These are phyloP conservation scores for Colletotrichum cuscutae DNA, from an alignment of 2,329 filamentous ascomycete species.

Conservation along the genomic window DNA sequence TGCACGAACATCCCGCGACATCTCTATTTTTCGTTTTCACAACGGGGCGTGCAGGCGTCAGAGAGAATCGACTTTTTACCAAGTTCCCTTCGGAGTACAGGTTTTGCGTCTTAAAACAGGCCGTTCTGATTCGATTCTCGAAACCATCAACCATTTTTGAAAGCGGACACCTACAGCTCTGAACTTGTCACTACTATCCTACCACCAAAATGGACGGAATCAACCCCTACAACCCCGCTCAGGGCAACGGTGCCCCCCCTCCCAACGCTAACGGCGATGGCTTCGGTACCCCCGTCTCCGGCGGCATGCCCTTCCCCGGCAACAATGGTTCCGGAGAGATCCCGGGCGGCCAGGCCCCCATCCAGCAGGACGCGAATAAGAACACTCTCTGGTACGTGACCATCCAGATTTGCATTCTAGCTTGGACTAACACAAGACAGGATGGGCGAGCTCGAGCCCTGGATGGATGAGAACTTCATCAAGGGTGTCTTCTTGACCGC, in stretches of 20 bases:
- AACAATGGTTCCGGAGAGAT: conserved; percentile 48
- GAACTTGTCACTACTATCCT: conserved; percentile 3
- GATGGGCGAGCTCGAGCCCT: conserved; percentile 99
- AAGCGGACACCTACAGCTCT: neutral
- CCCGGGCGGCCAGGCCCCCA: conserved; percentile 33
- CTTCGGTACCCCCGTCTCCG: conserved; percentile 45
- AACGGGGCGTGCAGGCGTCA: conserved; percentile 53
- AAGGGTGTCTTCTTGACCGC: conserved; percentile 90
- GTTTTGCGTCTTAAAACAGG: conserved; percentile 49
- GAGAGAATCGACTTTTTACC: conserved; percentile 48
- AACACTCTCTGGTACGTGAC: conserved; percentile 65
- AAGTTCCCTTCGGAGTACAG: conserved; percentile 50
- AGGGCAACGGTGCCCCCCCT: conserved; percentile 47
- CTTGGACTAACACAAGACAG: conserved; percentile 55
- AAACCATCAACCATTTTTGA: conserved; percentile 33
- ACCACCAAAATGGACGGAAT: conserved; percentile 45
- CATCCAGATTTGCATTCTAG: too few species aligned
- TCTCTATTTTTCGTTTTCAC: conserved; percentile 36
- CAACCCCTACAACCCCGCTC: conserved; percentile 43
- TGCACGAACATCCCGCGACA: conserved; percentile 32
- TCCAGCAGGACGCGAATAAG: conserved; percentile 61
- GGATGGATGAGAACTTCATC: conserved; percentile 99
- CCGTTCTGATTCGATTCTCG: conserved; percentile 46
- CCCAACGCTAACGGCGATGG: conserved; percentile 50
- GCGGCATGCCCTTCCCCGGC: conserved; percentile 45